phyloP scores from a whole-genome alignment of 1,139 yeast species.

The Lodderomyces beijingensis region DNA sequence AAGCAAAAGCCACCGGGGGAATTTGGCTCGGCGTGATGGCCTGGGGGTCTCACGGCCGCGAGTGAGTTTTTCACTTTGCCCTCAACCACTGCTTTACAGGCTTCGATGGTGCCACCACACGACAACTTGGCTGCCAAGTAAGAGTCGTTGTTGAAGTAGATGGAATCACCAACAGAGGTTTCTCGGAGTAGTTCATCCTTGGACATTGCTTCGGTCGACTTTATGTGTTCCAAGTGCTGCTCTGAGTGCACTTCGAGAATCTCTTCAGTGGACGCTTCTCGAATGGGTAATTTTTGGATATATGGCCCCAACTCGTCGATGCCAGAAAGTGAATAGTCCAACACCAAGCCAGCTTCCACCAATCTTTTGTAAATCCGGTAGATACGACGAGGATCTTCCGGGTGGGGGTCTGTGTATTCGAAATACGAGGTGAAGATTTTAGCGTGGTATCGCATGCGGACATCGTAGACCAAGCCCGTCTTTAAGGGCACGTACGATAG shows the following conservation, averaged over 20 bases:
- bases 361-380: constrained; percentile 88
- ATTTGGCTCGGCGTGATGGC: constrained; percentile 98
- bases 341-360: constrained; percentile 89
- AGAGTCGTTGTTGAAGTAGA: constrained; percentile 91
- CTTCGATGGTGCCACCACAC: constrained; percentile 97
- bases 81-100: constrained; percentile 92
- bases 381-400: constrained; percentile 96
- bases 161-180: constrained; percentile 91
- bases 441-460: constrained; percentile 95
- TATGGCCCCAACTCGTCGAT: constrained; percentile 79
- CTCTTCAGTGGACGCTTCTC: constrained; percentile 87
- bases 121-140: constrained; percentile 82
- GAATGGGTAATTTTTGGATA: constrained; percentile 83
- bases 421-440: constrained; percentile 87
- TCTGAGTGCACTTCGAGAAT: constrained; percentile 81
- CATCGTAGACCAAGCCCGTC: constrained; percentile 95
- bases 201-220: constrained; percentile 73
- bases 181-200: constrained; percentile 74
- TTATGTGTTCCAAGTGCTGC: constrained; percentile 72
- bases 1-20: constrained; percentile 96
- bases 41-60: constrained; percentile 98
- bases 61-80: constrained; percentile 86
- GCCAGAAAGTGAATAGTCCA: constrained; percentile 78
- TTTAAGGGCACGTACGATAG: constrained; percentile 67
- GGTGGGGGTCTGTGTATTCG: constrained; percentile 97